Evolutionary conservation across 1,139 yeast species (phyloP).

Genomic region (Suhomyces kunorum): DNA sequence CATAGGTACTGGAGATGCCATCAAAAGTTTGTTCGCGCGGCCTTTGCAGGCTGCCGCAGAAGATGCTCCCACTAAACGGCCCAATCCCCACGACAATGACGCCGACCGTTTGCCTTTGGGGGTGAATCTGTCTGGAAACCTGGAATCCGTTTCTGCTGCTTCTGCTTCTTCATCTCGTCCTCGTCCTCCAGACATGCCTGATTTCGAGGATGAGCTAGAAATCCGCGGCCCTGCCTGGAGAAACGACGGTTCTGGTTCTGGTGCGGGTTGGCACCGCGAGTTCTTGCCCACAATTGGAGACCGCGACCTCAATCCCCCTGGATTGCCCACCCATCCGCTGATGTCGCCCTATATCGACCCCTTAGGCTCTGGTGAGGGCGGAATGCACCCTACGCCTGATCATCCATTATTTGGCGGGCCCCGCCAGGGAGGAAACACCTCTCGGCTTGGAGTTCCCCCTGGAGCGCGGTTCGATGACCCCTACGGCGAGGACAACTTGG

Average conservation of each 20-base stretch:
- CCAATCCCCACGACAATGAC: slow-evolving; percentile 12
- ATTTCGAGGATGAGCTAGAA: slow-evolving; percentile 31
- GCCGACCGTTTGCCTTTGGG: slow-evolving; percentile 11
- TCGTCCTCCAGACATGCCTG: slow-evolving; percentile 26
- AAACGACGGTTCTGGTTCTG: too few species aligned
- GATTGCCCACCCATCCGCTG: slow-evolving; percentile 42
- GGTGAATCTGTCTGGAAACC: too few species aligned
- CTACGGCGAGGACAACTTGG: slow-evolving; percentile 43
- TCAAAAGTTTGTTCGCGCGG: slow-evolving; percentile 12
- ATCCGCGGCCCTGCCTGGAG: slow-evolving; percentile 15
- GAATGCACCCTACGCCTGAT: slow-evolving; percentile 54
- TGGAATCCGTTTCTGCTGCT: neutral
- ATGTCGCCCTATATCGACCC: slow-evolving; percentile 46
- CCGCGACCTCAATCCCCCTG: slow-evolving; percentile 54
- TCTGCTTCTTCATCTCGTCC: neutral
- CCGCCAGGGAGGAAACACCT: slow-evolving; percentile 24
- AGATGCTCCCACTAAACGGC: slow-evolving; percentile 6
- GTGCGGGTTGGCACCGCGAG: neutral
- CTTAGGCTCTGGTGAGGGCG: slow-evolving; percentile 36
- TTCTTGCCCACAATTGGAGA: slow-evolving; percentile 46
- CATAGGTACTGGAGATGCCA: slow-evolving; percentile 9
- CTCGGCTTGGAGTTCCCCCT: slow-evolving; percentile 42
- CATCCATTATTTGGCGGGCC: slow-evolving; percentile 51
- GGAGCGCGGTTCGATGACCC: slow-evolving; percentile 63
- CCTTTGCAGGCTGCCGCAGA: neutral